These are phyloP conservation scores for Teratosphaeria zuluensis DNA, from an alignment of 2,329 filamentous ascomycete species.

Conservation along the genomic window DNA sequence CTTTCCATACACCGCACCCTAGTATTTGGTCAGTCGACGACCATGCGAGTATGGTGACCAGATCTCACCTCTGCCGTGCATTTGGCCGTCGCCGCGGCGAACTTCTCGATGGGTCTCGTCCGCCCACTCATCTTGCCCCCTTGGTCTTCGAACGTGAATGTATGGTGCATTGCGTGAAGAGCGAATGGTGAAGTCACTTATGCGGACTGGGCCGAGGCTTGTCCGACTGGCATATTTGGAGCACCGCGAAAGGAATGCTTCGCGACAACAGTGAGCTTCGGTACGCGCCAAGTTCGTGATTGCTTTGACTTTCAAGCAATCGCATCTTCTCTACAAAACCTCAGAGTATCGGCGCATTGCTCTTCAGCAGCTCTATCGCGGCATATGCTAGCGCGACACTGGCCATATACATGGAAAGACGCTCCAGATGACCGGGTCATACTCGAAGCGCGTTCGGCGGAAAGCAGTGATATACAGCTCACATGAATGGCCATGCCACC, in stretches of 20 bases:
- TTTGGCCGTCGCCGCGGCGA: slow-evolving; percentile 55
- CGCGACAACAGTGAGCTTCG: not conserved
- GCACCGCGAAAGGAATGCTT: not conserved
- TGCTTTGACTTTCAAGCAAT: not conserved
- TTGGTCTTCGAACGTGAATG: slow-evolving; percentile 2
- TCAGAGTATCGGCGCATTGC: slow-evolving; percentile 4
- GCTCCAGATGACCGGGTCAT: slow-evolving; percentile 25
- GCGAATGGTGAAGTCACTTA: not conserved
- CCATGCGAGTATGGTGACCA: not conserved
- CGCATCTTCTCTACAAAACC: not conserved
- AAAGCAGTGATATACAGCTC: slow-evolving; percentile 14
- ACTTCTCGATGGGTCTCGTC: slow-evolving; percentile 57
- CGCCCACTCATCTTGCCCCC: slow-evolving; percentile 31
- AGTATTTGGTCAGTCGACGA: slow-evolving; percentile 3
- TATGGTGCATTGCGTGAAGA: not conserved
- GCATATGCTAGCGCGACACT: slow-evolving; percentile 3
- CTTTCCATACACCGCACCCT: slow-evolving; percentile 83
- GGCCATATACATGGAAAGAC: slow-evolving; percentile 1
- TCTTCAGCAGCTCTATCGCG: slow-evolving; percentile 4
- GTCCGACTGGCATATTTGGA: not conserved
- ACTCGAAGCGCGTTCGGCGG: slow-evolving; percentile 27
- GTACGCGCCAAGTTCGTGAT: slow-evolving; percentile 3
- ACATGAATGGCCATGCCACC: slow-evolving; percentile 22
- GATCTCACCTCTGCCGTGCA: slow-evolving; percentile 53
- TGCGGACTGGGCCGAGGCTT: not conserved